Base-by-base conservation (phyloP, 140 eudicot species). In the Bidens hawaiensis region DNA sequence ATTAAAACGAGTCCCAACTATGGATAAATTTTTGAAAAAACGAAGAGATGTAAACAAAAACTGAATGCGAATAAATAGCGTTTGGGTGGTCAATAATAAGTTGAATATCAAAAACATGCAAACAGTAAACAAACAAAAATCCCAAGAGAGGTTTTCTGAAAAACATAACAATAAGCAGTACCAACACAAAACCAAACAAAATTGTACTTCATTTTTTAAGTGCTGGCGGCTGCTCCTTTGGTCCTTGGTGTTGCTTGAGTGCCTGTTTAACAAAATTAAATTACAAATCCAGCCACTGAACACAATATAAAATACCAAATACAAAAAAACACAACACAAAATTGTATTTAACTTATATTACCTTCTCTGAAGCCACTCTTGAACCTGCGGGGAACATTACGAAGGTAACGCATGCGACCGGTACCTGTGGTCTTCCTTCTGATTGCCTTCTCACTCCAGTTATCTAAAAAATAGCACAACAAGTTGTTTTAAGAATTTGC, bases 361-460 rank as follows among this genome's bases (percentile, higher is more conserved):
- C 95, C 95, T 75, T 87, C 95, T 68, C 93, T 81, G 73, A 87
- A 83, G 66, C 68, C 68, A 33, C 82, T 75, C 93, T 87, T 83
- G 82, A 83, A 83, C 82, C 95, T 75, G 55, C 77, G 78, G 1
- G 95, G 83, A 64, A 86, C 87, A 75, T 86, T 72, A 22, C 90
- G 88, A 24, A 86, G 81, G 79, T 86, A 80, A 79, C 88, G 81
- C 95, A 86, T 86, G 14, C 95, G 85, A 15, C 95, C 95, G 2
- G 93, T 83, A 67, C 95, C 93, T 7, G 95, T 83, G 19, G 95
- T 83, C 89, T 87, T 87, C 67, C 93, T 82, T 68, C 95, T 60
- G 50, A 87, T 83, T 4, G 95, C 95, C 76, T 87, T 87, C 57
- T 52, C 85, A 61, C 95, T 86, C 95, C 89, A 85, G 82, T 85